Percentiles rank a stretch among this genome's conserved stretches.
Evolutionary conservation across 805 yeast genomes (phyloP).

Genomic region (Priceomyces medius): DNA sequence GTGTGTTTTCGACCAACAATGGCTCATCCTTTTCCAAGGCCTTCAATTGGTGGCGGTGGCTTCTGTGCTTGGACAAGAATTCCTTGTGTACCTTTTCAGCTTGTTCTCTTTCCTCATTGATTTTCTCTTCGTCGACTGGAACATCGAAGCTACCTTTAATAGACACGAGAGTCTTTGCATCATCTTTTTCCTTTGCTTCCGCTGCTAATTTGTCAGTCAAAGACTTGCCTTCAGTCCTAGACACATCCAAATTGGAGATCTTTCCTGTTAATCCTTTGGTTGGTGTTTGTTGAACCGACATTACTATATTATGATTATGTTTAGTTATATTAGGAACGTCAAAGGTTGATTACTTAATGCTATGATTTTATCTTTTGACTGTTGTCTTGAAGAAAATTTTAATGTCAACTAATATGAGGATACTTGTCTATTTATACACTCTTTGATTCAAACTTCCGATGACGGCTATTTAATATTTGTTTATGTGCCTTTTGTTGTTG

Average conservation of each 20-base stretch:
- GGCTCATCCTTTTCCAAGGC: slow-evolving; percentile 87
- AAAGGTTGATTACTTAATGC: neutral
- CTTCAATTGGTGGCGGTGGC: slow-evolving; percentile 71
- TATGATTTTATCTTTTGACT: neutral
- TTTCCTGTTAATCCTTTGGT: slow-evolving; percentile 47
- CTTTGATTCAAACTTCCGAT: slow-evolving; percentile 3
- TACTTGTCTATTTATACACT: neutral
- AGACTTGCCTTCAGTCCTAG: slow-evolving; percentile 31
- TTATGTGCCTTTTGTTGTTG: slow-evolving; percentile 3
- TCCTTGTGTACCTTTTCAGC: slow-evolving; percentile 46
- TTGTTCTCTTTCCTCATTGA: slow-evolving; percentile 21
- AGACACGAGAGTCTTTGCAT: slow-evolving; percentile 18
- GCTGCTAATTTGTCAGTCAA: slow-evolving; percentile 45
- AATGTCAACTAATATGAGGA: neutral
- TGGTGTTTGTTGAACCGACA: slow-evolving; percentile 64
- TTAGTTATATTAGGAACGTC: neutral
- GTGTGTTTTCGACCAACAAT: slow-evolving; percentile 75
- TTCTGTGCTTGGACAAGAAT: slow-evolving; percentile 61
- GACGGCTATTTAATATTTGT: slow-evolving; percentile 4
- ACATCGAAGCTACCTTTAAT: slow-evolving; percentile 20
- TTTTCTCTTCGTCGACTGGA: slow-evolving; percentile 20
- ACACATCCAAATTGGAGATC: slow-evolving; percentile 40
- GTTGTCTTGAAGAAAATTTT: neutral
- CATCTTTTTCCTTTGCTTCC: slow-evolving; percentile 36
- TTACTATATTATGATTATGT: slow-evolving; percentile 12